These are phyloP conservation scores for Coemansia sp. DNA, from an alignment of 192 early-diverging fungal genomes.

Conservation along the genomic window DNA sequence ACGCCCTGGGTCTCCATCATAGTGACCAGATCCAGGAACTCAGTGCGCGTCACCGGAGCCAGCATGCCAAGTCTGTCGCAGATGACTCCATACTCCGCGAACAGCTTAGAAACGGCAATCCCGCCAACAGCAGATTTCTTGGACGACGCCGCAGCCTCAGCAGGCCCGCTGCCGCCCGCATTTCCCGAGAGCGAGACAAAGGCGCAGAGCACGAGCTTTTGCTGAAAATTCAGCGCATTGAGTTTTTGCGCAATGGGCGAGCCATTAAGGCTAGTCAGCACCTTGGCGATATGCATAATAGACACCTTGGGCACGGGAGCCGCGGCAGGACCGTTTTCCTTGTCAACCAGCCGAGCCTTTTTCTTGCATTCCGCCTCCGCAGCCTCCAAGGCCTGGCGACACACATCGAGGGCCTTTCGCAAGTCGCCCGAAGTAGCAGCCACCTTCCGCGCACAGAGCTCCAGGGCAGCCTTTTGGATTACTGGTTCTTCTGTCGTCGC, in stretches of 20 bases:
- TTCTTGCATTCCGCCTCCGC: conserved; percentile 67
- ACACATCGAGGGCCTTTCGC: conserved; percentile 76
- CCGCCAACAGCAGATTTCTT: conserved; percentile 51
- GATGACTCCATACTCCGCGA: conserved; percentile 55
- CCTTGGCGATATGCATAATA: conserved; percentile 74
- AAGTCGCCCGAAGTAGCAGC: conserved; percentile 81
- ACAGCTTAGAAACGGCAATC: conserved; percentile 49
- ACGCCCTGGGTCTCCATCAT: conserved; percentile 74
- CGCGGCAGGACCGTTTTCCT: conserved; percentile 33
- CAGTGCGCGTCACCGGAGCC: conserved; percentile 68
- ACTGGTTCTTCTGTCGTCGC: conserved; percentile 44
- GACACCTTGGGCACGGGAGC: conserved; percentile 68
- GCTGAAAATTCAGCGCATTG: conserved; percentile 72
- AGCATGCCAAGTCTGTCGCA: conserved; percentile 57
- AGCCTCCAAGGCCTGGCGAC: conserved; percentile 83
- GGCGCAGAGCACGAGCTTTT: conserved; percentile 70
- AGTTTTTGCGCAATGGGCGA: conserved; percentile 62
- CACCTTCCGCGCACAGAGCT: conserved; percentile 90
- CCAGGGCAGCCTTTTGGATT: conserved; percentile 82
- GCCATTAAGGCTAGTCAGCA: conserved; percentile 62
- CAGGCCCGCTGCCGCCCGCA: conserved; percentile 6
- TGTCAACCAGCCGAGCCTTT: conserved; percentile 32
- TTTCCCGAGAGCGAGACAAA: conserved; percentile 18
- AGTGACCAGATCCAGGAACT: conserved; percentile 70
- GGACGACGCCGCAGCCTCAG: conserved; percentile 50